phyloP scores from a whole-genome alignment of 2,329 filamentous ascomycete species.

The Corynespora cassiicola region DNA sequence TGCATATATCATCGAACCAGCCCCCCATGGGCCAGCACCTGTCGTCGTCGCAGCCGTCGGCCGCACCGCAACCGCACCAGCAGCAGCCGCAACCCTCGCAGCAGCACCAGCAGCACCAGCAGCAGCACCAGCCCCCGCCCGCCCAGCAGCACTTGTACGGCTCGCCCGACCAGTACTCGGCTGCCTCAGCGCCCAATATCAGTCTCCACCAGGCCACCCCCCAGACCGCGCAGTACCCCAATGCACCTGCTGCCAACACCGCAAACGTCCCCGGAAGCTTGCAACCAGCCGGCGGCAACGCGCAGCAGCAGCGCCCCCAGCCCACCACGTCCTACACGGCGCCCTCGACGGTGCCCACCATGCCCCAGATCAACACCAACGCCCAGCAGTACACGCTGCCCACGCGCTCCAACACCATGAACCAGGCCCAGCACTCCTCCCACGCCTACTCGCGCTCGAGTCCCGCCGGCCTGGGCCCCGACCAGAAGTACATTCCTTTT shows the following conservation, averaged over 20 bases:
- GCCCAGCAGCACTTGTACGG: constrained; percentile 56
- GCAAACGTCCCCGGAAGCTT: constrained; percentile 65
- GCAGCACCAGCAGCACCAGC: constrained; percentile 40
- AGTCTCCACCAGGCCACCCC: constrained; percentile 66
- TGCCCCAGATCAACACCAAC: constrained; percentile 58
- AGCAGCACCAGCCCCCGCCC: too few species aligned
- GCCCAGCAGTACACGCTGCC: constrained; percentile 68
- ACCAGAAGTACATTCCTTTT: constrained; percentile 69
- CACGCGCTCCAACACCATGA: constrained; percentile 70
- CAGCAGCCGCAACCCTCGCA: constrained; percentile 36
- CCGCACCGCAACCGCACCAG: constrained; percentile 35
- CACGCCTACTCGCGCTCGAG: constrained; percentile 82
- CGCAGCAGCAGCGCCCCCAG: constrained; percentile 59
- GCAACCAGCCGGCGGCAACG: constrained; percentile 58
- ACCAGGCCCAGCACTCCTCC: constrained; percentile 55
- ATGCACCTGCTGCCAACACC: constrained; percentile 29
- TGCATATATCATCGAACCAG: constrained; percentile 60
- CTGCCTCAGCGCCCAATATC: constrained; percentile 59
- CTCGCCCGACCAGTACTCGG: constrained; percentile 56
- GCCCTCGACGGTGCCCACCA: constrained; percentile 63
- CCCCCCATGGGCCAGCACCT: constrained; percentile 44
- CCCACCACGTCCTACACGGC: constrained; percentile 63
- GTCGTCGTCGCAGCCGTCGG: constrained; percentile 26
- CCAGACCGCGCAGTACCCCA: constrained; percentile 53
- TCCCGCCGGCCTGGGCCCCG: constrained; percentile 67